These are phyloP conservation scores for Fusarium longipes DNA, from an alignment of 2,329 filamentous ascomycete genomes.

Conservation along the genomic window DNA sequence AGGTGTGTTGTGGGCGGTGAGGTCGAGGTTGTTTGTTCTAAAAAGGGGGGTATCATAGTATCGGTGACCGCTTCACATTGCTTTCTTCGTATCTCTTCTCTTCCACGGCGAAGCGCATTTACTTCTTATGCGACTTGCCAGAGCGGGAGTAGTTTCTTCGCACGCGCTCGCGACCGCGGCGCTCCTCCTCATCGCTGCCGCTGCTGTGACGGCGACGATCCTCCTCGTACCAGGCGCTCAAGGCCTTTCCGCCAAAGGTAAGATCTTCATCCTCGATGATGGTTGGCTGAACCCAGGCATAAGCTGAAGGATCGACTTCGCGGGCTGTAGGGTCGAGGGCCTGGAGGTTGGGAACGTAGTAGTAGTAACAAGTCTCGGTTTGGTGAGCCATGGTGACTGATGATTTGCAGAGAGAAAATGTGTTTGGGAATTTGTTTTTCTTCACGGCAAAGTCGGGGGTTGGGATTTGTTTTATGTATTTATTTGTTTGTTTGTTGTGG, in stretches of 20 bases:
- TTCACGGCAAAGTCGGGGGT: constrained; percentile 5
- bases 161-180: constrained; percentile 54
- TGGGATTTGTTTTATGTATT: constrained; percentile 13
- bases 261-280: constrained; percentile 71
- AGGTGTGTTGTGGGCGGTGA: constrained; percentile 20
- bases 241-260: constrained; percentile 69
- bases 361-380: constrained; percentile 50
- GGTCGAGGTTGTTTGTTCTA: constrained; percentile 18
- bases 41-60: constrained; percentile 38
- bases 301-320: constrained; percentile 51
- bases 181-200: constrained; percentile 54
- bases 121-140: constrained; percentile 50
- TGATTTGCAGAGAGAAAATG: not conserved
- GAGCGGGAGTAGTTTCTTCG: constrained; percentile 47
- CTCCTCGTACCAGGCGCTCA: constrained; percentile 71
- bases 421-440: not conserved
- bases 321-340: constrained; percentile 49
- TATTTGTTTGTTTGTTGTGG: constrained; percentile 11
- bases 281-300: constrained; percentile 64
- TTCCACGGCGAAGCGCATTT: constrained; percentile 15
- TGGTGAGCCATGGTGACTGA: constrained; percentile 37
- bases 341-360: constrained; percentile 50
- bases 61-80: constrained; percentile 16
- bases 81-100: constrained; percentile 11
- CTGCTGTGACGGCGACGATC: constrained; percentile 60